phyloP scores from a whole-genome alignment of 2,329 filamentous ascomycete species.

The Paecilomyces sp. region DNA sequence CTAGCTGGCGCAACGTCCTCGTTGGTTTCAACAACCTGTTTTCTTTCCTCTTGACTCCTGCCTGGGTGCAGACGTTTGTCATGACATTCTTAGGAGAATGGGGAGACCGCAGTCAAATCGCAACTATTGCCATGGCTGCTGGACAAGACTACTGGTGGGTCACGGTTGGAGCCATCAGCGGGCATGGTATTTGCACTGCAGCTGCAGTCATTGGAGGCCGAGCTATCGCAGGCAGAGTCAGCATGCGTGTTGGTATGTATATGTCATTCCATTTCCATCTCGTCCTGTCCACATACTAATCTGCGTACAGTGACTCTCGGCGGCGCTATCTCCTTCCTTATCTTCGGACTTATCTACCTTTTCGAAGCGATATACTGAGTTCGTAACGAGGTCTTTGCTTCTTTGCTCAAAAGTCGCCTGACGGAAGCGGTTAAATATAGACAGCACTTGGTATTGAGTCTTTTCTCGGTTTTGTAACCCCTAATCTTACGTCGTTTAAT shows the following conservation, averaged over 20 bases:
- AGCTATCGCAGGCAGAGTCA: conserved; percentile 88
- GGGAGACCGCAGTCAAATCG: conserved; percentile 96
- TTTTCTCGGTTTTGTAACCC: not conserved
- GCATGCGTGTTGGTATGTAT: conserved; percentile 85
- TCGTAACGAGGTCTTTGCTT: not conserved
- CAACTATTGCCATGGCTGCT: conserved; percentile 97
- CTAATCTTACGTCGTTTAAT: not conserved
- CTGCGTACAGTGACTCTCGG: conserved; percentile 70
- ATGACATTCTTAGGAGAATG: conserved; percentile 99
- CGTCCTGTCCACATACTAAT: not conserved
- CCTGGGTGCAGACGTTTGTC: conserved; percentile 97
- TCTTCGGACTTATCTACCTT: conserved; percentile 88
- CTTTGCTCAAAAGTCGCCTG: not conserved
- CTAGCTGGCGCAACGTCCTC: conserved; percentile 38
- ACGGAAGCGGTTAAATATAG: not conserved
- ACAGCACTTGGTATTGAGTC: not conserved
- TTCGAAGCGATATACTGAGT: conserved; percentile 63
- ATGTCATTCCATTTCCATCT: not conserved
- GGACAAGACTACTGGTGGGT: conserved; percentile 99
- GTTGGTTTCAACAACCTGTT: conserved; percentile 76
- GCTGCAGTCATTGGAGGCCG: conserved; percentile 86
- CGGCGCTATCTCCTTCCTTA: conserved; percentile 79
- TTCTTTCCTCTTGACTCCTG: conserved; percentile 81
- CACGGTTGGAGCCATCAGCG: conserved; percentile 75
- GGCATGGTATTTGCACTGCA: conserved; percentile 84